A percentile compares a stretch with the other conserved stretches of the same genome.
Conservation (phyloP, 306 rosid species). For the Cajanus cajan region DNA sequence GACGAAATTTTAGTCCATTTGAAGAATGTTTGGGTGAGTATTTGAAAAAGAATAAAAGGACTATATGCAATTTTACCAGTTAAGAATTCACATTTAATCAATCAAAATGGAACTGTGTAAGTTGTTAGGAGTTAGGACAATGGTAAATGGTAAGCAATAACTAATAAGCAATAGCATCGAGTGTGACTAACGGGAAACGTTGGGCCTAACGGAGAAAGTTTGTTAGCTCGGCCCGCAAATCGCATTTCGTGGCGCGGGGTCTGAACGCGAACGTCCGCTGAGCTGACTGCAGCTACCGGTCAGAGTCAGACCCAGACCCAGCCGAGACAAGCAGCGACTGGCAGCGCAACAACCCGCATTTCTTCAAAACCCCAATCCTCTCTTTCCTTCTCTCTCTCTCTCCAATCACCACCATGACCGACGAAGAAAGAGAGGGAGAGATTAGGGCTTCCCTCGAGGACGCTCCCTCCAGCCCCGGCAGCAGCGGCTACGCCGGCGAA, state of each 20-base stretch:
- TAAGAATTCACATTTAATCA: too few species aligned
- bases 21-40: too few species aligned
- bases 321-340: slow-evolving; percentile 32
- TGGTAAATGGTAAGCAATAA: too few species aligned
- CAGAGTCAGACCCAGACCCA: slow-evolving; percentile 43
- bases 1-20: too few species aligned
- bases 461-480: slow-evolving; percentile 75
- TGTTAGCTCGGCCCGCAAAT: not conserved
- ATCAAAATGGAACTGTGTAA: too few species aligned
- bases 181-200: not conserved
- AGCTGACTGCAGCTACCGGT: slow-evolving; percentile 39
- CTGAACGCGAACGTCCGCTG: not conserved
- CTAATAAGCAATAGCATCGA: not conserved
- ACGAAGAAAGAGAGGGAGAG: slow-evolving; percentile 24
- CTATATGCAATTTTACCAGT: too few species aligned
- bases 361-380: not conserved
- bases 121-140: too few species aligned
- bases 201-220: not conserved
- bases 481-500: slow-evolving; percentile 92
- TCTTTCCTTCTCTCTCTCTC: slow-evolving; percentile 1
- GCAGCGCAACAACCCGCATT: slow-evolving; percentile 9
- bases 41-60: too few species aligned
- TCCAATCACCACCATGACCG: slow-evolving; percentile 12
- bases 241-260: not conserved
- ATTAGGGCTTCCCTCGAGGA: slow-evolving; percentile 45